Conservation (phyloP, 1,284 basidiomycete species). For the Trichosporon inkin region DNA sequence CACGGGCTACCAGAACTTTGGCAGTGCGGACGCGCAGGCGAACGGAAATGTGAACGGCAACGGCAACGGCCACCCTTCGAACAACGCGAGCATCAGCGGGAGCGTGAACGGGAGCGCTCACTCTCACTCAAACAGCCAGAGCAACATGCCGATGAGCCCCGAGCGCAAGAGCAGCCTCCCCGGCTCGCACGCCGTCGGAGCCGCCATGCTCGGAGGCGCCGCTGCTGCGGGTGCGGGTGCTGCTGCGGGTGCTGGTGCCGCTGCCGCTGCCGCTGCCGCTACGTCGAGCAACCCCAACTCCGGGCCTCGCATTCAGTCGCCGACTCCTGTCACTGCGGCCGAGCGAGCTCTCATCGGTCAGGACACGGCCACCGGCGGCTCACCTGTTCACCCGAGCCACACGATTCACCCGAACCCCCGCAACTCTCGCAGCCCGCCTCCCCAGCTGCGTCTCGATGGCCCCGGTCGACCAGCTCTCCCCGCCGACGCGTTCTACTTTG, state of each 20-base stretch:
- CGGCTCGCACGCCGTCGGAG: background rate
- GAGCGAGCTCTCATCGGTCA: constrained; percentile 24
- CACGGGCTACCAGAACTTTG: constrained; percentile 3
- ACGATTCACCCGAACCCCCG: constrained; percentile 26
- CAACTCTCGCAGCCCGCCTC: constrained; percentile 39
- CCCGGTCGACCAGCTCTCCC: constrained; percentile 40
- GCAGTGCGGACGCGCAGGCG: background rate
- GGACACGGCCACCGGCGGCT: constrained; percentile 26
- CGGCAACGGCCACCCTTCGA: constrained; percentile 18
- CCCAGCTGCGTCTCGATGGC: constrained; percentile 35
- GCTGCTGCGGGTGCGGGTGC: constrained; percentile 2
- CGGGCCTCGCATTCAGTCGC: constrained; percentile 8
- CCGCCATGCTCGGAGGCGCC: background rate
- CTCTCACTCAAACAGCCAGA: background rate
- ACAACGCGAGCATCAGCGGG: no score
- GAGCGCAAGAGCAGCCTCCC: constrained; percentile 5
- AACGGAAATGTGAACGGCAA: constrained; percentile 9
- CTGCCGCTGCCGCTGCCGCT: background rate
- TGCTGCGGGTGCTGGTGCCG: background rate
- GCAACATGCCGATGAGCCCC: constrained; percentile 4
- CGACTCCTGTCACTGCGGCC: constrained; percentile 10
- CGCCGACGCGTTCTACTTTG: constrained; percentile 60
- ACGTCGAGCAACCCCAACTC: background rate
- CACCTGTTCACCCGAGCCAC: constrained; percentile 19
- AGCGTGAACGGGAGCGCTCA: constrained; percentile 4